These are phyloP conservation scores for Ogataea saltuana DNA, from an alignment of 805 yeast genomes.

Conservation along the genomic window DNA sequence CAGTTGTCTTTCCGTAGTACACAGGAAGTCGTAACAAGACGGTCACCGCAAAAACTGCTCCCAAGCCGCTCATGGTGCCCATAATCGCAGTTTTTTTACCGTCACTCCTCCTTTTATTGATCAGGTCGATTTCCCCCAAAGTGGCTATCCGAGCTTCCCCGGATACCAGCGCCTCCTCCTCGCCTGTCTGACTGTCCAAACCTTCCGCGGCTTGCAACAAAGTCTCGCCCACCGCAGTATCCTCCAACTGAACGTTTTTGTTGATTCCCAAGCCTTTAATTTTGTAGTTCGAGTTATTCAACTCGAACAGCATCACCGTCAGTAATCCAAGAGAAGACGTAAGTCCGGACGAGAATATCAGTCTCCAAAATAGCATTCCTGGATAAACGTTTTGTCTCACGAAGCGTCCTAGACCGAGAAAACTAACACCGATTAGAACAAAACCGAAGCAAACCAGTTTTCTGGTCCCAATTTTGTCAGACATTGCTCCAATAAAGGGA, in stretches of 20 bases:
- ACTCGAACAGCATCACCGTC: slow-evolving; percentile 50
- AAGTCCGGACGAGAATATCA: slow-evolving; percentile 63
- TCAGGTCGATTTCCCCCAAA: slow-evolving; percentile 20
- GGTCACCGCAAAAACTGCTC: slow-evolving; percentile 64
- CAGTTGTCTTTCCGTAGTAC: slow-evolving; percentile 40
- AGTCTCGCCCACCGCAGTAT: slow-evolving; percentile 1
- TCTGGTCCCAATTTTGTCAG: slow-evolving; percentile 64
- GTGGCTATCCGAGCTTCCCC: slow-evolving; percentile 4
- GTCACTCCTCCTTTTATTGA: slow-evolving; percentile 36
- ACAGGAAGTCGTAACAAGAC: slow-evolving; percentile 59
- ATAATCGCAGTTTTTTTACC: slow-evolving; percentile 62
- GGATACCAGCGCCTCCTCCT: slow-evolving; percentile 2
- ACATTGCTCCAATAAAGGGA: slow-evolving; percentile 63
- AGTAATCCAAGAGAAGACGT: slow-evolving; percentile 46
- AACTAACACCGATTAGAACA: slow-evolving; percentile 45
- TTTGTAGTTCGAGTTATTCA: slow-evolving; percentile 44
- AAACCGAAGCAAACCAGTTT: slow-evolving; percentile 52
- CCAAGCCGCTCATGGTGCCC: slow-evolving; percentile 64
- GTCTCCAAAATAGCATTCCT: slow-evolving; percentile 49
- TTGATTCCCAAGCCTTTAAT: slow-evolving; percentile 29
- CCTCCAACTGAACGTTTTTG: slow-evolving; percentile 8
- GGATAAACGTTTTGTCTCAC: slow-evolving; percentile 46
- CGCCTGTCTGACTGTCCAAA: slow-evolving; percentile 2
- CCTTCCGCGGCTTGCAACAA: slow-evolving; percentile 25
- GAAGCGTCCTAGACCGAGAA: slow-evolving; percentile 50